phyloP scores from a whole-genome alignment of 108 stramenopile genomes.

The Stephanodiscus triporus region DNA sequence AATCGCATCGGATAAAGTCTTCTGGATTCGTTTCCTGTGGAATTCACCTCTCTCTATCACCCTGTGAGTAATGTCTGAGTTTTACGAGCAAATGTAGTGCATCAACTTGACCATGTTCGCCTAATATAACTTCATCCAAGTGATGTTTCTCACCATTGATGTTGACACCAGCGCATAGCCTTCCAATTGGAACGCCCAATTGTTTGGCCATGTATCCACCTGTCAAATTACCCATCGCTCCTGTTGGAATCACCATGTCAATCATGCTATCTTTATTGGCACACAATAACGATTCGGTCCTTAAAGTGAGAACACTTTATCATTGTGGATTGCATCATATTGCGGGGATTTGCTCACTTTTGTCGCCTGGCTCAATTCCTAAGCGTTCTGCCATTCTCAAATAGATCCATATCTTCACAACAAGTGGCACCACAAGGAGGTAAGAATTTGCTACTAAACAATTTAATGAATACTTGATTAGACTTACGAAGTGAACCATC shows the following conservation, averaged over 20 bases:
- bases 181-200: constrained; percentile 80
- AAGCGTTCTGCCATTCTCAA: constrained; percentile 67
- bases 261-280: constrained; percentile 30
- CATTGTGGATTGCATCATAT: background rate
- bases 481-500: constrained; percentile 83
- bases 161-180: constrained; percentile 72
- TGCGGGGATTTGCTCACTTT: constrained; percentile 4
- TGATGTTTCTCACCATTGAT: constrained; percentile 70
- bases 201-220: constrained; percentile 79
- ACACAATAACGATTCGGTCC: no score
- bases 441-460: background rate
- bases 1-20: constrained; percentile 87
- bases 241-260: constrained; percentile 86
- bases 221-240: constrained; percentile 91
- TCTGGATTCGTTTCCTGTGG: constrained; percentile 59
- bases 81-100: background rate
- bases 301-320: constrained; percentile 3
- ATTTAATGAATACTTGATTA: background rate
- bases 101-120: background rate
- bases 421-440: background rate
- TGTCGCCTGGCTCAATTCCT: constrained; percentile 43
- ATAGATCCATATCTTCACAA: constrained; percentile 73
- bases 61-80: constrained; percentile 64
- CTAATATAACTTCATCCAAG: background rate
- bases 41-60: constrained; percentile 66